These are phyloP conservation scores for Phytopythium cucurbitacearum DNA, from an alignment of 352 stramenopile species.

Conservation along the genomic window DNA sequence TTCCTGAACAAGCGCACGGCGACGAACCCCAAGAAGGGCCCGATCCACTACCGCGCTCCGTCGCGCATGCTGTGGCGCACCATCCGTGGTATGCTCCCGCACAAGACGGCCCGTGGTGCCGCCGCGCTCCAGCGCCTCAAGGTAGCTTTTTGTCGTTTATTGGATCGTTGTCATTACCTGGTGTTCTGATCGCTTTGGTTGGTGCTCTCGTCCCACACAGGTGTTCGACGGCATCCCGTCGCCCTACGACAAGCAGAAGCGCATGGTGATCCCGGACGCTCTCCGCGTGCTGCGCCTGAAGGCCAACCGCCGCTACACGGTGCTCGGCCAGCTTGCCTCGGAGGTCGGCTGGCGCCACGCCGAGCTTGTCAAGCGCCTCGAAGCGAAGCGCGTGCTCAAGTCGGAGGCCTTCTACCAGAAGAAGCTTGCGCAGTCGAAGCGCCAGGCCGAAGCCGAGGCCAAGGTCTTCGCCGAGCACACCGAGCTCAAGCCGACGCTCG, in stretches of 20 bases:
- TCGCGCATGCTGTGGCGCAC: constrained; percentile 92
- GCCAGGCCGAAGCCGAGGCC: constrained; percentile 73
- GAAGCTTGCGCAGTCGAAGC: constrained; percentile 93
- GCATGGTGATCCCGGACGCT: constrained; percentile 97
- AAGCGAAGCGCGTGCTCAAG: constrained; percentile 93
- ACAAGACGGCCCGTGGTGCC: constrained; percentile 97
- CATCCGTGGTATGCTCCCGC: constrained; percentile 98
- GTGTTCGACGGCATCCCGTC: constrained; percentile 98
- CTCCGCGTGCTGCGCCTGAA: constrained; percentile 94
- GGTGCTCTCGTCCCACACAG: constrained; percentile 19
- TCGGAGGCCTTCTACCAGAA: constrained; percentile 97
- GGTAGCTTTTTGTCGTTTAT: constrained; percentile 26
- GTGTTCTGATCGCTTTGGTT: background rate
- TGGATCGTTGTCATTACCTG: background rate
- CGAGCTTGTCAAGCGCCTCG: constrained; percentile 92
- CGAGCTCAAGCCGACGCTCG: constrained; percentile 83
- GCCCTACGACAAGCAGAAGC: constrained; percentile 99
- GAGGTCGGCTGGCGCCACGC: constrained; percentile 97
- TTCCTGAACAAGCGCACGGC: constrained; percentile 98
- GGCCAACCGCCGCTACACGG: constrained; percentile 92
- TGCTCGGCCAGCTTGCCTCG: constrained; percentile 93
- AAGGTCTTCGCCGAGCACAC: constrained; percentile 88
- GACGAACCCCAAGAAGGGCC: constrained; percentile 97
- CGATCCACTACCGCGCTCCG: constrained; percentile 97
- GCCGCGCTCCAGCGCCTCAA: constrained; percentile 95